These are phyloP conservation scores for Neurospora sp. DNA, from an alignment of 495 filamentous ascomycete genomes.

Conservation along the genomic window DNA sequence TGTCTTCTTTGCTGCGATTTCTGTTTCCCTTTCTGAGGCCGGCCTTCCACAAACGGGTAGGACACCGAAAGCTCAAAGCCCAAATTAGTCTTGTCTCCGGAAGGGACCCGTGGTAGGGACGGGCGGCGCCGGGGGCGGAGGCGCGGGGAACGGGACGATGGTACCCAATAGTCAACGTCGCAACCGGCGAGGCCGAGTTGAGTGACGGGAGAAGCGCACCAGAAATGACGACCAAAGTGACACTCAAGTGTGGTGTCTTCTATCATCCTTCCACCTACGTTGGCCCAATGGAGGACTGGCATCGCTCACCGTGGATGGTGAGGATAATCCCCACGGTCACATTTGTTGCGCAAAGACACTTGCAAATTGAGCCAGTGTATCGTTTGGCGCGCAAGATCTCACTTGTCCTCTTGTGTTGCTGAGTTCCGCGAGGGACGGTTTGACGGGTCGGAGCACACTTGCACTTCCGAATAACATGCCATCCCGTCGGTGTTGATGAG, in stretches of 20 bases:
- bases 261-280: neutral
- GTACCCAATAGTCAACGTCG: neutral
- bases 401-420: neutral
- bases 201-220: neutral
- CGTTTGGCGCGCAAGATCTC: neutral
- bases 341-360: neutral
- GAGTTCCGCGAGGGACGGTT: neutral
- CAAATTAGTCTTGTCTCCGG: neutral
- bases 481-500: neutral
- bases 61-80: neutral
- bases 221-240: neutral
- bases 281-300: neutral
- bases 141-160: neutral
- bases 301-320: neutral
- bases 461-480: neutral
- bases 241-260: neutral
- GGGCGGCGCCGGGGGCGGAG: neutral
- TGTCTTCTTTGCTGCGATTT: neutral
- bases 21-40: neutral
- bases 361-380: neutral
- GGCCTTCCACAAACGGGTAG: neutral
- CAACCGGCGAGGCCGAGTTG: neutral
- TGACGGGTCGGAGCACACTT: neutral
- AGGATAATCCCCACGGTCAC: neutral
- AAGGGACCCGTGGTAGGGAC: neutral